These are phyloP conservation scores for Wallacemonas rigidus DNA, from an alignment of 208 protist genomes.

Conservation along the genomic window DNA sequence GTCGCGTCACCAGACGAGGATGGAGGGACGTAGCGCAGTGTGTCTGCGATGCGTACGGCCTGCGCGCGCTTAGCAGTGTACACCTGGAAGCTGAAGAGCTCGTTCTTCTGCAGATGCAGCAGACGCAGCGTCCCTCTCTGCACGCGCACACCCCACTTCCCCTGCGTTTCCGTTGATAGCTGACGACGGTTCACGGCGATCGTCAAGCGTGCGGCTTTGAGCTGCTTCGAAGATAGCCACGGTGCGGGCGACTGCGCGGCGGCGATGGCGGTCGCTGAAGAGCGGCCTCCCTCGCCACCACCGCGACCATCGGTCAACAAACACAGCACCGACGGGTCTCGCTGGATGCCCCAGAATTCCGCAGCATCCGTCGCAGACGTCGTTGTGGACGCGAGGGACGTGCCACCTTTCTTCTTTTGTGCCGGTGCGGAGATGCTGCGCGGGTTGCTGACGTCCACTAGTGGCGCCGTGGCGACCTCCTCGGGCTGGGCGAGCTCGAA, in stretches of 20 bases:
- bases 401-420: no score
- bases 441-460: not conserved
- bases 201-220: conserved; percentile 38
- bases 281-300: no score
- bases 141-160: conserved; percentile 75
- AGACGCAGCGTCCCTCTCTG: conserved; percentile 57
- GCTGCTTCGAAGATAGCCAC: conserved; percentile 4
- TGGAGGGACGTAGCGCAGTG: conserved; percentile 26
- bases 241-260: not conserved
- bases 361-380: not conserved
- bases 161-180: conserved; percentile 29
- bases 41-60: conserved; percentile 63
- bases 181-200: conserved; percentile 67
- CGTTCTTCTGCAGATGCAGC: conserved; percentile 53
- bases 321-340: conserved; percentile 14
- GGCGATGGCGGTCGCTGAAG: no score
- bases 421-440: no score
- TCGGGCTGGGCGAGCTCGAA: conserved; percentile 10
- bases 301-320: not conserved
- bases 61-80: conserved; percentile 64
- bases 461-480: not conserved
- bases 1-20: not conserved
- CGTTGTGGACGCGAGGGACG: not conserved
- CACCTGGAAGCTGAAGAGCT: conserved; percentile 70
- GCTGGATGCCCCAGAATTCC: not conserved